Evolutionary conservation across 2,329 filamentous ascomycete genomes (phyloP), one percentile per base, ranked within the genome.

Genomic region (Botrytis deweyae): DNA sequence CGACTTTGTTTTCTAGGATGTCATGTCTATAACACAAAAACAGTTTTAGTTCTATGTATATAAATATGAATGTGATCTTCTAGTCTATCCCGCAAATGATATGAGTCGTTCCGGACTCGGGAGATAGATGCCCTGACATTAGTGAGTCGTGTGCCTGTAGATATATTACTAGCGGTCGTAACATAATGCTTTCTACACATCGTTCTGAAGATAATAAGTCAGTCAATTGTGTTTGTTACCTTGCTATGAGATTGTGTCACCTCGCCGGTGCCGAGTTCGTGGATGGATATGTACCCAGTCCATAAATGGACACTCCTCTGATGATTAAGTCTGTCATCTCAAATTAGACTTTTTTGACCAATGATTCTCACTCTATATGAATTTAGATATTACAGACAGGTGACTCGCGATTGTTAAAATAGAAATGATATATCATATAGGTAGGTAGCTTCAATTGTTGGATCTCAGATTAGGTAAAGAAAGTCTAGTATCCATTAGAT

Each of bases 251-350:
- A 33, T 33, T 9, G 10, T 18, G 20, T 59, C 7, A 52, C 22
- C 49, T 52, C 49, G 49, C 10, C 49, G 22, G 10, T 14, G 10
- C 1, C 2, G 3, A 29, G 12, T 9, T 1, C 0, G 14, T 55
- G 3, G 0, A 55, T 29, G n/a, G n/a, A n/a, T n/a, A n/a, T 18
- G 1, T 5, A 29, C 25, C 6, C 3, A n/a, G 18, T 55, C 2
- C 4, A n/a, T n/a, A 10, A 2, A n/a, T 52, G 1, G 6, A 12
- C 10, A 25, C 22, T n/a, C 49, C 49, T 9, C 22, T 4, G 2
- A 25, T 52, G 0, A 52, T 14, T 6, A 4, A n/a, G 22, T 52
- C 22, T 52, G 10, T 25, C 22, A 29, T 55, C 52, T 55, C 52
- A 29, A 16, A 29, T n/a, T 55, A 55, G 12, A 29, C 52, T 7